phyloP scores from a whole-genome alignment of 345 rosid species.

The Eucalyptus grandis region DNA sequence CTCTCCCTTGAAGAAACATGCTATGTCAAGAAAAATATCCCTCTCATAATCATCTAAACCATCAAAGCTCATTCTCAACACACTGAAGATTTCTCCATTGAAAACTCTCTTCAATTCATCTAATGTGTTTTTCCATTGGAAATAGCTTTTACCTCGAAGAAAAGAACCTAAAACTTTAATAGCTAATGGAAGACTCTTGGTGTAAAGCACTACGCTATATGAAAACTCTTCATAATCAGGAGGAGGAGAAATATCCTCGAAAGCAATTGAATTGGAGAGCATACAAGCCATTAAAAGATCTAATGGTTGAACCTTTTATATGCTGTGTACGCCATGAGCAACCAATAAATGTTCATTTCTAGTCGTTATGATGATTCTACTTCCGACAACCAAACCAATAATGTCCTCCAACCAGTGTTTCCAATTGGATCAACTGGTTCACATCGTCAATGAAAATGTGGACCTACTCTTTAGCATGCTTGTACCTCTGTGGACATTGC shows the following conservation, averaged over 20 bases:
- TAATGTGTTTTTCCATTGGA: not conserved
- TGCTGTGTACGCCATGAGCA: not conserved
- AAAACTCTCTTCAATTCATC: not conserved
- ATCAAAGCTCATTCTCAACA: not conserved
- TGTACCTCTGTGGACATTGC: not conserved
- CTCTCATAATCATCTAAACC: not conserved
- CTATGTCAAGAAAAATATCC: not conserved
- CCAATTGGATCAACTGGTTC: not conserved
- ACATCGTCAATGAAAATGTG: slow-evolving; percentile 9
- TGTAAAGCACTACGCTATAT: not conserved
- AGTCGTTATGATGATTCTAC: slow-evolving; percentile 7
- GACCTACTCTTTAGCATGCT: not conserved
- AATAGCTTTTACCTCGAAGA: not conserved
- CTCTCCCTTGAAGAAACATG: not conserved
- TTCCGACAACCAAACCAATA: slow-evolving; percentile 6
- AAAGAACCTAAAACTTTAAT: not conserved
- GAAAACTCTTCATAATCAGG: not conserved
- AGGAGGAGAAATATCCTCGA: not conserved
- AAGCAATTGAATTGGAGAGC: not conserved
- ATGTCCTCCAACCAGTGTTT: not conserved
- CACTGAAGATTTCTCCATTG: not conserved
- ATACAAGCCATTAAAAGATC: not conserved
- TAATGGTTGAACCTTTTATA: not conserved
- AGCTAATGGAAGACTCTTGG: not conserved
- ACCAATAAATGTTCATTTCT: not conserved